A percentile compares a stretch with the other conserved stretches of the same genome.
Evolutionary conservation across 1,139 yeast species (phyloP).

Genomic region (Protomyces inundatus): DNA sequence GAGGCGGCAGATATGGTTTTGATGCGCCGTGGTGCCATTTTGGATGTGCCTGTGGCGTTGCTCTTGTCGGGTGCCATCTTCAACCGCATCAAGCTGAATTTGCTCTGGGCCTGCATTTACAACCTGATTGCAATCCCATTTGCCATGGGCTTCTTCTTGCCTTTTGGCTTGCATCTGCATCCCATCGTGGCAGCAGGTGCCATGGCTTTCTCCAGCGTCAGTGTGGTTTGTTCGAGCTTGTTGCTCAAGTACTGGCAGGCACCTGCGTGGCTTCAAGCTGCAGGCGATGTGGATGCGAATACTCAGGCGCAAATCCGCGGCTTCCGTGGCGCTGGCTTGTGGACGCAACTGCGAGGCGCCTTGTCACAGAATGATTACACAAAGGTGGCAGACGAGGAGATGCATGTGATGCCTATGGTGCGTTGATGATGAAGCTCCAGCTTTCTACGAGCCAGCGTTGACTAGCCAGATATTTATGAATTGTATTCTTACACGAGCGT

Average conservation of each 20-base stretch:
- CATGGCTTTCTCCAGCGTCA: slow-evolving; percentile 87
- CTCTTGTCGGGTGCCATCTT: slow-evolving; percentile 69
- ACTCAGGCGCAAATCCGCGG: too few relatives aligned
- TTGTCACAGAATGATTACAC: neutral
- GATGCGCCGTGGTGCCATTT: slow-evolving; percentile 45
- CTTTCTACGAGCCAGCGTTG: too few relatives aligned
- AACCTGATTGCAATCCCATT: slow-evolving; percentile 86
- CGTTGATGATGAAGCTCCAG: neutral
- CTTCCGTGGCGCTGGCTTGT: neutral
- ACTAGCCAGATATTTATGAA: too few relatives aligned
- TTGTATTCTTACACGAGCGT: too few relatives aligned
- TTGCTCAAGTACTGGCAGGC: slow-evolving; percentile 47
- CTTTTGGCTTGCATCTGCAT: slow-evolving; percentile 79
- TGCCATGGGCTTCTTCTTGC: slow-evolving; percentile 86
- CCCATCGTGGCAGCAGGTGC: slow-evolving; percentile 80
- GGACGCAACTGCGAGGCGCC: too few relatives aligned
- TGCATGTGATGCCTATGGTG: slow-evolving; percentile 10
- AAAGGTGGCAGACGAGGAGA: slow-evolving; percentile 3
- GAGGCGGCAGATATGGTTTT: slow-evolving; percentile 94
- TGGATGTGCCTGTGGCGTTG: slow-evolving; percentile 67
- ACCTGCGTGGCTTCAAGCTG: slow-evolving; percentile 31
- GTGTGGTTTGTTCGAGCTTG: slow-evolving; percentile 79
- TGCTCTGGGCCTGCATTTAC: slow-evolving; percentile 80
- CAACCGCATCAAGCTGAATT: slow-evolving; percentile 68
- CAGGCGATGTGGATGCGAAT: too few relatives aligned